These are phyloP conservation scores for Xerocomellus intermedius DNA, from an alignment of 768 basidiomycete genomes.

Conservation along the genomic window DNA sequence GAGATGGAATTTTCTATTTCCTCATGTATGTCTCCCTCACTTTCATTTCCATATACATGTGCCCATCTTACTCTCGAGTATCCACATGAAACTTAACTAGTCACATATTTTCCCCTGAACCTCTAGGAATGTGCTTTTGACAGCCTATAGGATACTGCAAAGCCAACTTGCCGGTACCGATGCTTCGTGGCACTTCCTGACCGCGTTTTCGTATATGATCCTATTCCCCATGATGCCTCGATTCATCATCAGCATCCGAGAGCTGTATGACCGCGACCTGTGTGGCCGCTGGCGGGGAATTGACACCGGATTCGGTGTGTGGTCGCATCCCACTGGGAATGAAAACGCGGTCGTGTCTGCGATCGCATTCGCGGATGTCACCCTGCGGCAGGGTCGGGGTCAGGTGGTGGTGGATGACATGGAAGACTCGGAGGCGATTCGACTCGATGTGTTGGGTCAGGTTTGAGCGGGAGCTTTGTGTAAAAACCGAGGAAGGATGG, in stretches of 20 bases:
- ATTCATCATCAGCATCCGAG: slow-evolving; percentile 12
- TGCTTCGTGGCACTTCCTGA: not conserved
- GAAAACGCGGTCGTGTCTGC: not conserved
- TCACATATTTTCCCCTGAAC: not conserved
- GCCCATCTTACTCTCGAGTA: not conserved
- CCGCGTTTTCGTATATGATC: not conserved
- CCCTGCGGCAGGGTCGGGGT: not conserved
- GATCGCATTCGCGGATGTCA: not conserved
- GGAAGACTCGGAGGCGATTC: not conserved
- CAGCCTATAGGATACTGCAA: too few species aligned
- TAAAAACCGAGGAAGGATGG: not conserved
- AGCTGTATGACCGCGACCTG: not conserved
- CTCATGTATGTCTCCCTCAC: not conserved
- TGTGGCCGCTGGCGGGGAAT: not conserved
- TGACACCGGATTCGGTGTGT: slow-evolving; percentile 6
- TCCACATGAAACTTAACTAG: not conserved
- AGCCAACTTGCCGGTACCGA: too few species aligned
- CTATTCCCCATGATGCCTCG: not conserved
- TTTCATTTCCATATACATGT: too few species aligned
- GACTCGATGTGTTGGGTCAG: not conserved
- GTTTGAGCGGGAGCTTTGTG: not conserved
- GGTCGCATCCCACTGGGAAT: not conserved
- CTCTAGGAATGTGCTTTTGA: not conserved
- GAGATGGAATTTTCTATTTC: slow-evolving; percentile 6
- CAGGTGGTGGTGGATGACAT: not conserved